Evolutionary conservation across 2,329 filamentous ascomycete species (phyloP), one percentile per base, ranked within the genome.

Genomic region (Paramyrothecium roridum): DNA sequence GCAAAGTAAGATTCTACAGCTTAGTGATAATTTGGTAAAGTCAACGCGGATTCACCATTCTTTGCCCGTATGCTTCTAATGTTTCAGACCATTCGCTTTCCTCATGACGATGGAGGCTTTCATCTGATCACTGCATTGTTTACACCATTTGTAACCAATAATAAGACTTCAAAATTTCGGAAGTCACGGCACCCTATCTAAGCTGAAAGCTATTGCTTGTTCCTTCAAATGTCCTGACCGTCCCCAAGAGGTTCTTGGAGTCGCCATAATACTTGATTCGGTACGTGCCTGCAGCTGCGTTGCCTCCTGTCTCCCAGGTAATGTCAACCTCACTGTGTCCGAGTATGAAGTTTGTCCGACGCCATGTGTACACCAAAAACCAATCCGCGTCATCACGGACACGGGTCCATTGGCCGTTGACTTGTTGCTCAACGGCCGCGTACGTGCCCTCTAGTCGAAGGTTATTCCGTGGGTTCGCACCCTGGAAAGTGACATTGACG

Each of bases 381-480:
- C 93, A 98, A 68, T 97, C 93, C 3, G 75, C 74, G 66, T 97
- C 93, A 56, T 86, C 84, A 17, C 85, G 80, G 3, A 95, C 82
- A 45, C 76, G 78, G 8, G 70, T 73, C 93, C 93, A 97, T 0
- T 52, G 54, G 3, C 63, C 64, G 16, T 67, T 75, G 26, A 67
- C 65, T 43, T 83, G 77, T 65, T 77, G 78, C 75, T 97, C 92
- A 0, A 97, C 82, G 0, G 89, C 84, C 0, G 87, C 87, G 70
- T 86, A 97, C 0, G 91, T 96, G 3, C 79, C 80, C 64, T 90
- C 93, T 2, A 91, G 83, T 2, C 86, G 83, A 30, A 97, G 82
- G 60, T 96, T 89, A 70, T 97, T 97, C 30, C 93, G 83, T 17
- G 93, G 93, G 65, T 96, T 96, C 1, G 93, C 93, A 17, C 88